Evolutionary conservation across 1,284 basidiomycete genomes (phyloP), one percentile per base, ranked within the genome.

Genomic region (Ganoderma multipileum): DNA sequence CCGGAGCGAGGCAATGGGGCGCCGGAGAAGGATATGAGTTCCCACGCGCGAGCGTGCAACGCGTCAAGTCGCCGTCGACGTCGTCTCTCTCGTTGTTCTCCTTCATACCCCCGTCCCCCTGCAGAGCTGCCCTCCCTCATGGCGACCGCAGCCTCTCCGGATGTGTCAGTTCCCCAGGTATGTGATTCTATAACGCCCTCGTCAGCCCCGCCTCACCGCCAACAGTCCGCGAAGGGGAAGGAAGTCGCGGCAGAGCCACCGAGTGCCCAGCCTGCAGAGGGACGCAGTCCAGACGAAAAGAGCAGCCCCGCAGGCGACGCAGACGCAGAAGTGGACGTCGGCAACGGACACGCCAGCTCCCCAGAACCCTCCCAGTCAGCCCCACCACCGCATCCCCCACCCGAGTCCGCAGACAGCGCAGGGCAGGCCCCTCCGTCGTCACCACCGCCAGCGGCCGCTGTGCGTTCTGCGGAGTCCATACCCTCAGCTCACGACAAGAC

Each of bases 71-170:
- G 58, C 58, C 38, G 58, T 60, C 58, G 73, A 72, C 71, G 57
- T 65, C 67, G 76, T 64, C 73, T 69, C 68, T 66, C 70, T 67
- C 73, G 75, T 75, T 73, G 71, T 74, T 72, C 72, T 73, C 71
- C 72, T 73, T 72, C 76, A 75, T 75, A 76, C 77, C 73, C 36
- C 73, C 71, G 69, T 69, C 73, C 75, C 71, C 73, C 75, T 77
- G 76, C 76, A 75, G 74, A 71, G 72, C 74, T 75, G 73, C 72
- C 73, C 58, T 73, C 69, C 72, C 72, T 71, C 73, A 78, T 78
- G 77, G 76, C 76, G 66, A 72, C 73, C 65, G 68, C 68, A 67
- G 68, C 74, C 66, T 68, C 74, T 64, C 68, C 75, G 66, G 72
- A 73, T 68, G 64, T 71, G 67, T 68, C 71, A 67, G 65, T 65